Conservation (phyloP, 2,329 filamentous ascomycete genomes). For the Metarhizium anisopliae region DNA sequence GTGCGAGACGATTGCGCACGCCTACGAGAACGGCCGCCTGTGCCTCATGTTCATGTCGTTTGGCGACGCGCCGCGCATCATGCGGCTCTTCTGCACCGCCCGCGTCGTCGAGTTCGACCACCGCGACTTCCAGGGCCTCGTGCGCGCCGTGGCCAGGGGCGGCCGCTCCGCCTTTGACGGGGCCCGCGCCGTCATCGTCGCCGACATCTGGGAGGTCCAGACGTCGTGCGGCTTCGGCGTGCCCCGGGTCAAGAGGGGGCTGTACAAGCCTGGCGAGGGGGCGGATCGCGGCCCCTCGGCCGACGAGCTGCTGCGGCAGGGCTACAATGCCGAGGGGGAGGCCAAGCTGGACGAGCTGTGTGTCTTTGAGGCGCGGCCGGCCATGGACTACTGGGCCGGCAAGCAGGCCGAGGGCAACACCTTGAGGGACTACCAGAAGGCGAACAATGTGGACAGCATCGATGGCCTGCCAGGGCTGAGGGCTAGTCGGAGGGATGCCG, state of each 20-base stretch:
- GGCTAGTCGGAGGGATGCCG: constrained; percentile 38
- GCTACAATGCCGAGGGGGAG: no score
- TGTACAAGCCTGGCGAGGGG: constrained; percentile 17
- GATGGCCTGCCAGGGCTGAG: constrained; percentile 51
- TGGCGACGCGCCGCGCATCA: constrained; percentile 47
- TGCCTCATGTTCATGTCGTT: constrained; percentile 69
- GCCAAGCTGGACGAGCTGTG: constrained; percentile 20
- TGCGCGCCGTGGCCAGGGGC: constrained; percentile 31
- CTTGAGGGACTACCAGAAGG: constrained; percentile 45
- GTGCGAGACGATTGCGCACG: constrained; percentile 65
- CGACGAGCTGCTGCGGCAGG: no score
- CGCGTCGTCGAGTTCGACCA: constrained; percentile 51
- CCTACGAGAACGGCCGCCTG: constrained; percentile 68
- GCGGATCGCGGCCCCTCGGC: no score
- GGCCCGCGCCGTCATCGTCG: constrained; percentile 50
- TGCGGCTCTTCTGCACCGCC: constrained; percentile 54
- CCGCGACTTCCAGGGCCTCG: constrained; percentile 35
- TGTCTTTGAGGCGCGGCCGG: constrained; percentile 45
- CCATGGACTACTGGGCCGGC: constrained; percentile 41
- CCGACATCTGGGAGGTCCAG: constrained; percentile 57
- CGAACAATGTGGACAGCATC: constrained; percentile 46
- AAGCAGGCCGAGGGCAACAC: constrained; percentile 40
- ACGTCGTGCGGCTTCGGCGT: constrained; percentile 60
- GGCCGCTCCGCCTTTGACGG: constrained; percentile 32
- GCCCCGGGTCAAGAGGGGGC: constrained; percentile 37